Evolutionary conservation across 352 stramenopile species (phyloP).

Genomic region (Aphanomyces invadans): DNA sequence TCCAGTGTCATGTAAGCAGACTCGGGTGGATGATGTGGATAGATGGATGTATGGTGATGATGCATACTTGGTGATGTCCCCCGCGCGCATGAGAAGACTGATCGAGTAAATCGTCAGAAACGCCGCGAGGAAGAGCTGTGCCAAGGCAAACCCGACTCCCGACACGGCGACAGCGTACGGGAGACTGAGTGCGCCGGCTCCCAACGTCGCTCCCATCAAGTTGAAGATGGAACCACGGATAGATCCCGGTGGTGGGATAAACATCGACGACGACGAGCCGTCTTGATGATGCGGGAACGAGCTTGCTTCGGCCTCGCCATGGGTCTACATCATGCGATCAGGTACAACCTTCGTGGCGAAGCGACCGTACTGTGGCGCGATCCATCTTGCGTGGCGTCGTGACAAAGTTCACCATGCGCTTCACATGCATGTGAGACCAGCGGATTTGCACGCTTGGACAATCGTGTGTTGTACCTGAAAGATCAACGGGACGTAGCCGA

Average conservation of each 20-base stretch:
- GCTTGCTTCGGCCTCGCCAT: slow-evolving; percentile 40
- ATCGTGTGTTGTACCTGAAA: slow-evolving; percentile 42
- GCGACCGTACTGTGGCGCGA: slow-evolving; percentile 30
- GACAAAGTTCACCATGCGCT: slow-evolving; percentile 64
- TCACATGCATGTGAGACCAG: slow-evolving; percentile 37
- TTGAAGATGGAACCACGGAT: slow-evolving; percentile 82
- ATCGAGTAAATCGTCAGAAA: slow-evolving; percentile 79
- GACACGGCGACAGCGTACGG: slow-evolving; percentile 76
- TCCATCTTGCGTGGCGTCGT: slow-evolving; percentile 63
- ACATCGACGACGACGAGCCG: no score
- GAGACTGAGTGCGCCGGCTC: slow-evolving; percentile 64
- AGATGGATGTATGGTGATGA: not conserved
- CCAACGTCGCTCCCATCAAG: slow-evolving; percentile 68
- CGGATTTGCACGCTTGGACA: not conserved
- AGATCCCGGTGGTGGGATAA: slow-evolving; percentile 73
- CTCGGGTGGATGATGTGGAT: slow-evolving; percentile 6
- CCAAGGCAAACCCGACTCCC: slow-evolving; percentile 62
- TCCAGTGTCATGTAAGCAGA: slow-evolving; percentile 1
- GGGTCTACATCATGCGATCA: no score
- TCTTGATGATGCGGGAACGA: slow-evolving; percentile 70
- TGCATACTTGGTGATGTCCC: slow-evolving; percentile 68
- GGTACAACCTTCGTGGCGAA: no score
- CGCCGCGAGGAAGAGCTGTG: slow-evolving; percentile 56
- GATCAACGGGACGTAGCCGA: slow-evolving; percentile 73
- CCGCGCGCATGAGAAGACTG: slow-evolving; percentile 64